Conservation (phyloP, 805 yeast genomes). For the Suhomyces pyralidae region DNA sequence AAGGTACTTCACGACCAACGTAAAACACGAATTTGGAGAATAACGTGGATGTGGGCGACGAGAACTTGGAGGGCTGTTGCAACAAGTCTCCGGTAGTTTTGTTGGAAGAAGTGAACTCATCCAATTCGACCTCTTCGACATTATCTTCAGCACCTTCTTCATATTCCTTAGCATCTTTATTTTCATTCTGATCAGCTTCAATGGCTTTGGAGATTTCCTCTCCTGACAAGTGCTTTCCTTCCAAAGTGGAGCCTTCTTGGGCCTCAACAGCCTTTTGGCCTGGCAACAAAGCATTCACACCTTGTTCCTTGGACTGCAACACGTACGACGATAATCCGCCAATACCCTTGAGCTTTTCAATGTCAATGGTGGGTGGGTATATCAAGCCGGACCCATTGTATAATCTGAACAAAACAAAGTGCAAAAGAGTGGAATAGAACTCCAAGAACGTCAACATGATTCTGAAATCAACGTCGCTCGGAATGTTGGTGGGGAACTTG, state of each 20-base stretch:
- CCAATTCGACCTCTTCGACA: constrained; percentile 43
- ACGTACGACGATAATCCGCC: constrained; percentile 88
- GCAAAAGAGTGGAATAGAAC: constrained; percentile 88
- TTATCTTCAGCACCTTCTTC: constrained; percentile 42
- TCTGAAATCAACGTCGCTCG: constrained; percentile 90
- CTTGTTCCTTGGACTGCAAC: constrained; percentile 51
- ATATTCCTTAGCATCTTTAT: constrained; percentile 33
- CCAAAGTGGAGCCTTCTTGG: constrained; percentile 15
- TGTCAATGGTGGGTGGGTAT: constrained; percentile 86
- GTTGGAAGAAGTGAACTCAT: constrained; percentile 62
- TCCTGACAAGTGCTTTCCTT: constrained; percentile 37
- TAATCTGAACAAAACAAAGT: constrained; percentile 80
- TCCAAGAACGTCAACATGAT: constrained; percentile 96
- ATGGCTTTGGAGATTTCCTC: constrained; percentile 50
- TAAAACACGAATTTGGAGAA: constrained; percentile 76
- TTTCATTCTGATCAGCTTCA: constrained; percentile 45
- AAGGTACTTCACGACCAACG: constrained; percentile 93
- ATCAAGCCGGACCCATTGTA: constrained; percentile 82
- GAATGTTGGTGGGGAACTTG: constrained; percentile 94
- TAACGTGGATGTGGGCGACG: constrained; percentile 59
- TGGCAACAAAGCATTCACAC: constrained; percentile 39
- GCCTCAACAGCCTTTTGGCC: constrained; percentile 15
- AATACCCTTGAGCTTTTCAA: constrained; percentile 69
- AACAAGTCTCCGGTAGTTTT: constrained; percentile 68
- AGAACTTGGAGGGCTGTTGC: constrained; percentile 57